Conservation (phyloP, 192 early-diverging fungal species). For the Mortierella antarctica region DNA sequence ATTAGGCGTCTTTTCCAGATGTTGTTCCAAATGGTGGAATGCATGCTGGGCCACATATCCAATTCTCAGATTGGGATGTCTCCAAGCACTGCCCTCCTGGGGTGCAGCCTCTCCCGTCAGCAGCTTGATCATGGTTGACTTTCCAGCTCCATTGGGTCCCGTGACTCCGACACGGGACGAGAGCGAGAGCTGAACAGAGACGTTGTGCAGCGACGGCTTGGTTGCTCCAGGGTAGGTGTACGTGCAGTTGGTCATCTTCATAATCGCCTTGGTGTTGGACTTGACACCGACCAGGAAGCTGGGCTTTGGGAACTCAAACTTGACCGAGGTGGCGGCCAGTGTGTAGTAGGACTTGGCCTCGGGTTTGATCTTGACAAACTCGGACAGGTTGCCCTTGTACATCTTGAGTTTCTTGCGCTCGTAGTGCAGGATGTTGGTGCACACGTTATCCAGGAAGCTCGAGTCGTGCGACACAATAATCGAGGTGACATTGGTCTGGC, state of each 20-base stretch:
- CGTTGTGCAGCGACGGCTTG: slow-evolving; percentile 69
- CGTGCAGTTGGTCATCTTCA: slow-evolving; percentile 78
- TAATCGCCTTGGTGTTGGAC: slow-evolving; percentile 81
- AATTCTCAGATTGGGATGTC: slow-evolving; percentile 87
- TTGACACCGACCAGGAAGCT: slow-evolving; percentile 82
- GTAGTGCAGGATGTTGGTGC: slow-evolving; percentile 84
- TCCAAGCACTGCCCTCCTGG: slow-evolving; percentile 76
- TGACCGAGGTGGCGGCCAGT: slow-evolving; percentile 73
- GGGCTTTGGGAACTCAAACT: slow-evolving; percentile 83
- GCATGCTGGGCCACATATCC: slow-evolving; percentile 90
- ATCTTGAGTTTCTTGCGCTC: slow-evolving; percentile 81
- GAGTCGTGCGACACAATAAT: slow-evolving; percentile 88
- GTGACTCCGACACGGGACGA: slow-evolving; percentile 85
- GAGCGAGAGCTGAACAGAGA: slow-evolving; percentile 75
- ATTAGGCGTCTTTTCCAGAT: slow-evolving; percentile 85
- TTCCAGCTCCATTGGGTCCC: slow-evolving; percentile 89
- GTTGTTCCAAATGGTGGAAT: slow-evolving; percentile 88
- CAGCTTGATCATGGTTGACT: slow-evolving; percentile 87
- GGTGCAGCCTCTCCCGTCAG: slow-evolving; percentile 79
- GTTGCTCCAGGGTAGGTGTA: slow-evolving; percentile 80
- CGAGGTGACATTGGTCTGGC: slow-evolving; percentile 72
- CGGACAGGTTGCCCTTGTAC: slow-evolving; percentile 83
- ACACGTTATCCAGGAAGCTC: slow-evolving; percentile 82
- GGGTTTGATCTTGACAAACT: slow-evolving; percentile 79
- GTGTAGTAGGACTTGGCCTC: slow-evolving; percentile 84